Conservation (phyloP, 495 filamentous ascomycete species). For the Xylaria flabelliformis region DNA sequence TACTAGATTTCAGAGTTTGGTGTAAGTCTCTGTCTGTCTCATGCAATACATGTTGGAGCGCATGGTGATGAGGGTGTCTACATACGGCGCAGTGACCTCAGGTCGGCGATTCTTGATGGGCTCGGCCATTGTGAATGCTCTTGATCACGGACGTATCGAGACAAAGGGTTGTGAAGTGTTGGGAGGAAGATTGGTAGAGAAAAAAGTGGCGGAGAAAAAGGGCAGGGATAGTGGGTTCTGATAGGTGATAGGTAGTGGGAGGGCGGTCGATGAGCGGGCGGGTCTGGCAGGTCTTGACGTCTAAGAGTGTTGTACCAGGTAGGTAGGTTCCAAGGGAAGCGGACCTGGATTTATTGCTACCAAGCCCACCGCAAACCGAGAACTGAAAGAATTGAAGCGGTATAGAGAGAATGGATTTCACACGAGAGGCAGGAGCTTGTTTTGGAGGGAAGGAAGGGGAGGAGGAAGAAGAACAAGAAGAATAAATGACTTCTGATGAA, state of each 20-base stretch:
- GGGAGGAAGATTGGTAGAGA: constrained; percentile 26
- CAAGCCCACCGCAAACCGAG: not conserved
- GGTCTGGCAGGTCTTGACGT: constrained; percentile 27
- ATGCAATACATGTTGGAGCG: constrained; percentile 15
- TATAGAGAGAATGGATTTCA: not conserved
- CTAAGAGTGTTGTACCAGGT: constrained; percentile 1
- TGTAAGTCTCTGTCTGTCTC: constrained; percentile 36
- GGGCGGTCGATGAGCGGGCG: constrained; percentile 26
- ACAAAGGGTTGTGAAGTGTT: constrained; percentile 24
- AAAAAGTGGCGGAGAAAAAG: constrained; percentile 34
- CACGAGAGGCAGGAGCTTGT: not conserved
- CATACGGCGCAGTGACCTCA: constrained; percentile 41
- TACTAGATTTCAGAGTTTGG: constrained; percentile 58
- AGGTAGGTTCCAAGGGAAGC: not conserved
- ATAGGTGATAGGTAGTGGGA: constrained; percentile 30
- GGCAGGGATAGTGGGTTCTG: constrained; percentile 34
- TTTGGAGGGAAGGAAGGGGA: not conserved
- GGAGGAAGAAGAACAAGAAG: not conserved
- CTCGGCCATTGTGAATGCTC: constrained; percentile 41
- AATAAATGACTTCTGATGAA: constrained; percentile 4
- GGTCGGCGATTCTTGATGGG: constrained; percentile 45
- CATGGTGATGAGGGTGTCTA: constrained; percentile 26
- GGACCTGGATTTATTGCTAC: not conserved
- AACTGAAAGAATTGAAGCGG: not conserved
- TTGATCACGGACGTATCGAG: constrained; percentile 25